Conservation (phyloP, 179 eudicot species). For the Carnegiea gigantea region DNA sequence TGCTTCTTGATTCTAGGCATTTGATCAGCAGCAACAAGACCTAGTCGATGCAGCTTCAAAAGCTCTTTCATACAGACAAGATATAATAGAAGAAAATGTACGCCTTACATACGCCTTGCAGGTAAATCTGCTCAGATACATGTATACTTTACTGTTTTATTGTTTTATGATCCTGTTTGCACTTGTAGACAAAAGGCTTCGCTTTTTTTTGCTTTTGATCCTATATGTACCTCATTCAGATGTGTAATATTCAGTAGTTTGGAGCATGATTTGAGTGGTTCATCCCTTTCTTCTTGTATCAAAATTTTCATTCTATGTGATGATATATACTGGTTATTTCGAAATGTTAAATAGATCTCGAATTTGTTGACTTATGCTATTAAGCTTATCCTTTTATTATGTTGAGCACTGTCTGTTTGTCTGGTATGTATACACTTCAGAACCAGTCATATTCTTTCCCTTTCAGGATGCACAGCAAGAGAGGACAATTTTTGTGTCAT, state of each 20-base stretch:
- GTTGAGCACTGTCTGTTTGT: not conserved
- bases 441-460: constrained; percentile 5
- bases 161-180: constrained; percentile 11
- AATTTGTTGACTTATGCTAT: not conserved
- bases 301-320: not conserved
- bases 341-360: no score
- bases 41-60: constrained; percentile 90
- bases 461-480: constrained; percentile 94
- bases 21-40: constrained; percentile 99
- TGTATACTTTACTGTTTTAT: not conserved
- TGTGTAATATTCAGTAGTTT: not conserved
- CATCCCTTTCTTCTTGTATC: not conserved
- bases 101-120: constrained; percentile 85
- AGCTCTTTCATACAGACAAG: constrained; percentile 94
- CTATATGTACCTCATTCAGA: not conserved
- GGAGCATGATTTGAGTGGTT: not conserved
- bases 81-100: constrained; percentile 92
- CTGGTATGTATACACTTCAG: not conserved
- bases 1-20: constrained; percentile 52
- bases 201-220: constrained; percentile 4
- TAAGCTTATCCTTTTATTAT: not conserved
- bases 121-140: constrained; percentile 39
- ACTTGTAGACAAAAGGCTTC: not conserved
- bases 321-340: no score
- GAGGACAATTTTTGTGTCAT: constrained; percentile 75